Evolutionary conservation across 768 basidiomycete genomes (phyloP).

Genomic region (Pleurotus djamor): DNA sequence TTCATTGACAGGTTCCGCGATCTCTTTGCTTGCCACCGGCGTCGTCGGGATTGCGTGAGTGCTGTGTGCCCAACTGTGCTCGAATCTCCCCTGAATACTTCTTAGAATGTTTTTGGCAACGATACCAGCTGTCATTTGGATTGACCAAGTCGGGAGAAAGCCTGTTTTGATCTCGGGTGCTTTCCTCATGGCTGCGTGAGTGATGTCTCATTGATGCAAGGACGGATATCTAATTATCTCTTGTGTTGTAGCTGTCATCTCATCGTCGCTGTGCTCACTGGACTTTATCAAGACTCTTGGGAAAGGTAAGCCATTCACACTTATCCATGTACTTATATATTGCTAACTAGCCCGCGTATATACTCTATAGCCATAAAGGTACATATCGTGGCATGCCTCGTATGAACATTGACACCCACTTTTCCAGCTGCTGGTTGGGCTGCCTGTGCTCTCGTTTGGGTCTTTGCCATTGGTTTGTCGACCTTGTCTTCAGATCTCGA

Average conservation of each 20-base stretch:
- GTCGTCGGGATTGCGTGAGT: constrained; percentile 78
- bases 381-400: constrained; percentile 8
- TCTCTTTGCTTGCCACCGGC: constrained; percentile 52
- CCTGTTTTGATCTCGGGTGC: constrained; percentile 75
- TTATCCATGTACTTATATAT: not conserved
- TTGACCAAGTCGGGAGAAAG: constrained; percentile 74
- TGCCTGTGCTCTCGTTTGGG: constrained; percentile 69
- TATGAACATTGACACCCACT: not conserved
- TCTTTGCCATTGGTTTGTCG: constrained; percentile 61
- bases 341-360: constrained; percentile 4
- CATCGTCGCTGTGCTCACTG: constrained; percentile 65
- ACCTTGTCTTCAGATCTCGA: not conserved
- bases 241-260: constrained; percentile 52
- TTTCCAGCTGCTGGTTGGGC: constrained; percentile 65
- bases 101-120: constrained; percentile 71
- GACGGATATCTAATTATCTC: constrained; percentile 1
- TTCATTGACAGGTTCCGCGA: constrained; percentile 60
- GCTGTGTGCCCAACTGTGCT: not conserved
- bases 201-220: constrained; percentile 8
- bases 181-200: constrained; percentile 65
- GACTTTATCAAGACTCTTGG: constrained; percentile 59
- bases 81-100: not conserved
- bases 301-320: constrained; percentile 26
- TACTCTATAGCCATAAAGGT: constrained; percentile 27
- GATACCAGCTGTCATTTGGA: constrained; percentile 80